A percentile compares a stretch with the other conserved stretches of the same genome.
Conservation (phyloP, 2,329 filamentous ascomycete genomes). For the Alternaria conjuncta region DNA sequence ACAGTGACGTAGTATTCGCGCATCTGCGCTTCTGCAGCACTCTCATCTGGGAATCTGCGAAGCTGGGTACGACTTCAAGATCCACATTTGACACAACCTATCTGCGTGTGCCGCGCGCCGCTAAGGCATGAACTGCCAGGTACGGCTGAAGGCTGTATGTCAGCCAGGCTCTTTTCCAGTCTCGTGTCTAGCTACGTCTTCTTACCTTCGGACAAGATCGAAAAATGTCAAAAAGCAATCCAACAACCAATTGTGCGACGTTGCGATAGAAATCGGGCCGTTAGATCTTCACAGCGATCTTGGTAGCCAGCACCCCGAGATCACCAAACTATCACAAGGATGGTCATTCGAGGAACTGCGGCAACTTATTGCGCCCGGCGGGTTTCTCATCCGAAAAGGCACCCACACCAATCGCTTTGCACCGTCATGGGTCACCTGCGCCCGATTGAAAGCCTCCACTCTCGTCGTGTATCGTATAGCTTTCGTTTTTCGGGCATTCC, state of each 20-base stretch:
- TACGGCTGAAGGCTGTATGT: background rate
- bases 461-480: background rate
- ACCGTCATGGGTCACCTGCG: background rate
- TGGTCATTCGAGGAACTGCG: background rate
- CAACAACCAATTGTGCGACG: background rate
- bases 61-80: background rate
- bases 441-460: background rate
- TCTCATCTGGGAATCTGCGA: background rate
- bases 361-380: background rate
- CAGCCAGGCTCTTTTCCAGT: background rate
- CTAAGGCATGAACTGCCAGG: background rate
- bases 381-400: background rate
- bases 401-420: background rate
- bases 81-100: background rate
- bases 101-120: background rate
- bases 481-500: background rate
- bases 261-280: background rate
- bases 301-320: background rate
- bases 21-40: background rate
- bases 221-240: background rate
- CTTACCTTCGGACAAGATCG: background rate
- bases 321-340: background rate
- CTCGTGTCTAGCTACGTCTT: background rate
- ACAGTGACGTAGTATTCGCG: background rate
- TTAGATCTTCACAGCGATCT: background rate